Evolutionary conservation across 2,329 filamentous ascomycete species (phyloP).

Genomic region (Verticillium albo-atrum): DNA sequence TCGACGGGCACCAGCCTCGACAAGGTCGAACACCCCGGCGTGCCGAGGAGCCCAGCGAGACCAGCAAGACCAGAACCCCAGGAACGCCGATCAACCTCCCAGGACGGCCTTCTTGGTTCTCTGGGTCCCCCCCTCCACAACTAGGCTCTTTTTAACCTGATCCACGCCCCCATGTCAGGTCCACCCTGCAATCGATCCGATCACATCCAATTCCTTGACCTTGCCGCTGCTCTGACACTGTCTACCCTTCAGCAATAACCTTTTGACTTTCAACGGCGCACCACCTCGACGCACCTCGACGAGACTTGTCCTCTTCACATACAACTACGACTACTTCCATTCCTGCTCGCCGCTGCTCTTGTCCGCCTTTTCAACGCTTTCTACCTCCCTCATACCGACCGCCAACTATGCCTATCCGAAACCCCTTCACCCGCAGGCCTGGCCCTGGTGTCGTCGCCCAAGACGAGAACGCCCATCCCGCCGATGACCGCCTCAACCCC

Average conservation of each 20-base stretch:
- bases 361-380: neutral
- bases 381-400: neutral
- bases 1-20: neutral
- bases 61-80: neutral
- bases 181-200: neutral
- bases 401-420: slow-evolving; percentile 63
- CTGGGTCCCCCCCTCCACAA: neutral
- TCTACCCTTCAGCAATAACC: neutral
- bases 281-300: neutral
- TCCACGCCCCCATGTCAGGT: neutral
- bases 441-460: slow-evolving; percentile 35
- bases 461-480: slow-evolving; percentile 50
- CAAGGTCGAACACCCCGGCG: neutral
- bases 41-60: neutral
- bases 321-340: neutral
- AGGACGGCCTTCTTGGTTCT: neutral
- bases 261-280: neutral
- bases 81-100: neutral
- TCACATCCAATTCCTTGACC: neutral
- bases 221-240: neutral
- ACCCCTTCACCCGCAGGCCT: slow-evolving; percentile 62
- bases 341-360: neutral
- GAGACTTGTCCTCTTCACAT: neutral
- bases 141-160: neutral
- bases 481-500: slow-evolving; percentile 31